Evolutionary conservation across 768 basidiomycete genomes (phyloP), one percentile per base, ranked within the genome.

Genomic region (Leccinum disarticulatum): DNA sequence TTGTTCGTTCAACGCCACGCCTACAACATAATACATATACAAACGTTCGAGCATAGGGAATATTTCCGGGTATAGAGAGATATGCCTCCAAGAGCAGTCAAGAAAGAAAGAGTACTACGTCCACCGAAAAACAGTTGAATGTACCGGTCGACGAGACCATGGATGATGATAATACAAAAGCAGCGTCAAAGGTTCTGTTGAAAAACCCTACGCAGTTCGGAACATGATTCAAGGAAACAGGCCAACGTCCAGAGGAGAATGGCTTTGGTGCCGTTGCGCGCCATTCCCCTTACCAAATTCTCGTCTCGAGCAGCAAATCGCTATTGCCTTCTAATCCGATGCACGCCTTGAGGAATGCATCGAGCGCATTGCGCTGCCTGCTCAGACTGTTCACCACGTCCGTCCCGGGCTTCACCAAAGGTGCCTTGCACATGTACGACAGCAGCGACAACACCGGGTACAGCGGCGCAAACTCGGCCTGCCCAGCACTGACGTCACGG

Each of bases 371-470:
- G 71, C 96, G 87, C 81, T 99, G 96, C 73, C 95, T 86, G 77
- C 88, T 89, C 64, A 98, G 84, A 65, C 88, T 90, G 85, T 99
- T 99, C 76, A 98, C 89, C 66, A 98, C 94, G 67, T 92, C 91
- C 38, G 89, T 90, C 56, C 87, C 91, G 66, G 91, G 92, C 81
- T 95, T 95, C 77, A 95, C 94, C 70, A 95, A 85, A n/a, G 94
- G 93, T 0, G 94, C 95, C 82, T 97, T 97, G 78, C 96, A 87
- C 94, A 98, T 96, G 83, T 95, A 98, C 47, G 88, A 91, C 57
- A 98, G 82, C 62, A 98, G 84, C 43, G 94, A 96, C 56, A 99
- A 81, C 59, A 99, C 91, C 3, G 91, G 83, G 83, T 99, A 93
- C 19, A 98, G 79, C 0, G 90, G 88, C 61, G 86, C 78, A 78